phyloP scores from a whole-genome alignment of 139 green algal species.

The Auxenochlorella protothecoides region DNA sequence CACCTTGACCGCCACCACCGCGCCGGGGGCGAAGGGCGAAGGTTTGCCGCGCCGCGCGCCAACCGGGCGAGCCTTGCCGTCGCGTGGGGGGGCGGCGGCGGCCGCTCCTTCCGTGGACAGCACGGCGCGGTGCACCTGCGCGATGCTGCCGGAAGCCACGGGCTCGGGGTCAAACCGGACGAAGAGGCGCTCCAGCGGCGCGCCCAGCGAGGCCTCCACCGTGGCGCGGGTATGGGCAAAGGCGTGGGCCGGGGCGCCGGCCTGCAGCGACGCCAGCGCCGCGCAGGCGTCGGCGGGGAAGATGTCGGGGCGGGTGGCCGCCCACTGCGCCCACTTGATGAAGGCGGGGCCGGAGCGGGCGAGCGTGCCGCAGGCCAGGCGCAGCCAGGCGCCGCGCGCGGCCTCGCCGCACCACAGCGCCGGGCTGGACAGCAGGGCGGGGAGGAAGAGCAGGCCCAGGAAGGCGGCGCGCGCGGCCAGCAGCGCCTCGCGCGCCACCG shows the following conservation, averaged over 20 bases:
- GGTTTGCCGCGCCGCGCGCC: no score
- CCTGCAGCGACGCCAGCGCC: slow-evolving; percentile 52
- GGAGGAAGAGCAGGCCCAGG: slow-evolving; percentile 56
- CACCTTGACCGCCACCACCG: slow-evolving; percentile 63
- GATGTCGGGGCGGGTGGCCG: slow-evolving; percentile 61
- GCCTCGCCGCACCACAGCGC: slow-evolving; percentile 23
- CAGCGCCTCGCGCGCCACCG: slow-evolving; percentile 2
- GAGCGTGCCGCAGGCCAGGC: slow-evolving; percentile 65
- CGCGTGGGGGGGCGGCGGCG: no score
- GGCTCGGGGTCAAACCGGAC: slow-evolving; percentile 66
- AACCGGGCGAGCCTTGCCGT: no score
- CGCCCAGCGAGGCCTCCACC: slow-evolving; percentile 59
- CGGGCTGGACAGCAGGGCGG: slow-evolving; percentile 31
- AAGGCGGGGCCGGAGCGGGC: slow-evolving; percentile 65
- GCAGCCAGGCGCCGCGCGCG: slow-evolving; percentile 40
- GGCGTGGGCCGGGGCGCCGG: slow-evolving; percentile 61
- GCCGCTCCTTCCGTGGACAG: slow-evolving; percentile 10
- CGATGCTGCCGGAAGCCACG: slow-evolving; percentile 86
- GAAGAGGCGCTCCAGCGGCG: slow-evolving; percentile 68
- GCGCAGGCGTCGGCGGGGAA: slow-evolving; percentile 45
- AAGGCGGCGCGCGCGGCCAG: slow-evolving; percentile 26
- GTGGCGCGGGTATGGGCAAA: slow-evolving; percentile 35
- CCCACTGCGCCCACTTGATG: slow-evolving; percentile 88
- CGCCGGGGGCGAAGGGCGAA: background rate
- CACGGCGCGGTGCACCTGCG: slow-evolving; percentile 76